Conservation (phyloP, 2,329 filamentous ascomycete genomes). For the Rutstroemia sp. region DNA sequence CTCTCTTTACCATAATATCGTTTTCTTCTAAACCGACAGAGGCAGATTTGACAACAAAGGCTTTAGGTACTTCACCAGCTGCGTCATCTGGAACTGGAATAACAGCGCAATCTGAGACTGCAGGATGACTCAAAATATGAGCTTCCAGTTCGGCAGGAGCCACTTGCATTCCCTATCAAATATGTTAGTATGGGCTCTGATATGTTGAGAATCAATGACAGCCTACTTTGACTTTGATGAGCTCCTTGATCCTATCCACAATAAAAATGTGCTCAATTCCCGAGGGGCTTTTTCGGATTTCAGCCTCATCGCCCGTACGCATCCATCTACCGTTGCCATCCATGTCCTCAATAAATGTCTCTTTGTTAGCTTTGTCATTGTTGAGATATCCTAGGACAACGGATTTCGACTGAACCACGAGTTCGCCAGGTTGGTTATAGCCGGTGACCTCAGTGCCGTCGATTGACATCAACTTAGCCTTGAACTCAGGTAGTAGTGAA, state of each 20-base stretch:
- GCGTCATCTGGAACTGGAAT: conserved; percentile 60
- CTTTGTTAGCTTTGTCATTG: conserved; percentile 73
- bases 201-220: conserved; percentile 5
- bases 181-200: neutral
- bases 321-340: conserved; percentile 59
- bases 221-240: conserved; percentile 69
- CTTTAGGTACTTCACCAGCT: conserved; percentile 59
- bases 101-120: conserved; percentile 72
- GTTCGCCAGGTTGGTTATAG: conserved; percentile 66
- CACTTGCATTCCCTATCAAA: conserved; percentile 61
- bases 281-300: conserved; percentile 54
- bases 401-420: conserved; percentile 69
- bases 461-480: conserved; percentile 56
- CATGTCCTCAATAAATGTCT: conserved; percentile 63
- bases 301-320: conserved; percentile 77
- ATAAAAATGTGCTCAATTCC: conserved; percentile 79
- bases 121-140: conserved; percentile 65
- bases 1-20: conserved; percentile 38
- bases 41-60: conserved; percentile 54
- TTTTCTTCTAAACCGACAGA: conserved; percentile 44
- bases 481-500: conserved; percentile 56
- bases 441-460: conserved; percentile 65
- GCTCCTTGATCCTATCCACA: conserved; percentile 72
- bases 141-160: conserved; percentile 78
- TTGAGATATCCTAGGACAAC: conserved; percentile 79